Evolutionary conservation across 495 filamentous ascomycete species (phyloP), one percentile per base, ranked within the genome.

Genomic region (Cladorrhinum samala): DNA sequence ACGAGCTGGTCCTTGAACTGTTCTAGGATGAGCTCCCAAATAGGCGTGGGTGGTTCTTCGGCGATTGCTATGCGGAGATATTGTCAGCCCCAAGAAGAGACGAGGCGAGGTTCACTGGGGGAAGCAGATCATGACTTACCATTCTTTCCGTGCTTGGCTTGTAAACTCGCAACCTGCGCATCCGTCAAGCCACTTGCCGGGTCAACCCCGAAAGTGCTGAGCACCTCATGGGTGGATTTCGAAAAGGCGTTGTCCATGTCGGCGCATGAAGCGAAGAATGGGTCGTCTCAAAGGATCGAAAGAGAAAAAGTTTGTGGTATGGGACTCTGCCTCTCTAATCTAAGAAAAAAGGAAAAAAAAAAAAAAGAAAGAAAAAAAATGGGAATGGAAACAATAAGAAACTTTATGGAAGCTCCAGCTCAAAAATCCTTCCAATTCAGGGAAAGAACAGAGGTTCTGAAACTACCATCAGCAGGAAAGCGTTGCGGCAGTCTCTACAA

Each of bases 1-100:
- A 99, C 94, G 2, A 99, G 80, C 70, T 99, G 94, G 65, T 99
- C 94, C 72, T 99, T 95, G 77, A 99, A 99, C 70, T 99, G 94
- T 69, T 99, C 94, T 48, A 97, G 77, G 39, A 99, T 86, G 54
- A 99, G 83, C 68, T 96, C 78, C 92, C 93, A 99, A 43, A 99
- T 64, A 33, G 94, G 94, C 14, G 93, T 97, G n/a, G 94, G 88
- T 40, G 94, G 91, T 49, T 97, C 94, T 72, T 99, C 93, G 14
- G 89, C 85, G 52, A 99, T 83, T 49, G 91, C 93, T 97, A 67
- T 52, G 38, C 25, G 37, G 24, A 51, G 36, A 27, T 16, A 4
- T n/a, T 46, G 48, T 52, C 40, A 56, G 42, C 39, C n/a, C n/a
- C 38, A 46, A 40, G 13, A 33, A 46, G 30, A 13, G 33, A 7